phyloP scores from a whole-genome alignment of 2,329 filamentous ascomycete species.

The Fusarium hostae region DNA sequence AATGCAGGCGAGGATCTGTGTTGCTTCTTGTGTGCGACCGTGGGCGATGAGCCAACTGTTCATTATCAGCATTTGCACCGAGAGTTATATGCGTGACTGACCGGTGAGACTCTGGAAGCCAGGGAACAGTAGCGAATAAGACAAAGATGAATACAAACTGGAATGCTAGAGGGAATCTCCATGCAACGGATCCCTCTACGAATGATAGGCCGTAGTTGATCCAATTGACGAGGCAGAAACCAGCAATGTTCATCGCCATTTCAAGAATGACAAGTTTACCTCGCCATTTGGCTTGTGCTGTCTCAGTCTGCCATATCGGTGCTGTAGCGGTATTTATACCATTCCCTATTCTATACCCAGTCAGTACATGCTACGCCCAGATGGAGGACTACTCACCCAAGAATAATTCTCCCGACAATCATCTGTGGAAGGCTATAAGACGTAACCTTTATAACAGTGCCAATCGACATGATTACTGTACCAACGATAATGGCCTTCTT shows the following conservation, averaged over 20 bases:
- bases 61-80: fast-evolving
- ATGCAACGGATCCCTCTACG: slow-evolving; percentile 47
- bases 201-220: slow-evolving; percentile 53
- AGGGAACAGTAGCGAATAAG: slow-evolving; percentile 46
- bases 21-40: slow-evolving; percentile 7
- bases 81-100: not conserved
- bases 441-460: slow-evolving; percentile 15
- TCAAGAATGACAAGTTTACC: slow-evolving; percentile 22
- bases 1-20: slow-evolving; percentile 22
- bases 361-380: not conserved
- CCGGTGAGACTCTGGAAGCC: slow-evolving; percentile 35
- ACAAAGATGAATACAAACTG: slow-evolving; percentile 56
- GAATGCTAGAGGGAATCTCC: slow-evolving; percentile 58
- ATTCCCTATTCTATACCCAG: not conserved
- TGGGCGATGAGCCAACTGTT: slow-evolving; percentile 26
- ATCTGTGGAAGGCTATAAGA: slow-evolving; percentile 31
- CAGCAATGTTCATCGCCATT: slow-evolving; percentile 27
- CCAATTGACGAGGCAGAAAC: slow-evolving; percentile 47
- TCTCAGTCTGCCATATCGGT: slow-evolving; percentile 29
- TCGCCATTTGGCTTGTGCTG: slow-evolving; percentile 12
- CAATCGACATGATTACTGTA: slow-evolving; percentile 21
- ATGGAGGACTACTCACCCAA: not conserved
- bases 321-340: slow-evolving; percentile 48
- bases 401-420: slow-evolving; percentile 18
- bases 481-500: slow-evolving; percentile 27